Evolutionary conservation across 768 basidiomycete species (phyloP).

Genomic region (Xerocomellus intermedius): DNA sequence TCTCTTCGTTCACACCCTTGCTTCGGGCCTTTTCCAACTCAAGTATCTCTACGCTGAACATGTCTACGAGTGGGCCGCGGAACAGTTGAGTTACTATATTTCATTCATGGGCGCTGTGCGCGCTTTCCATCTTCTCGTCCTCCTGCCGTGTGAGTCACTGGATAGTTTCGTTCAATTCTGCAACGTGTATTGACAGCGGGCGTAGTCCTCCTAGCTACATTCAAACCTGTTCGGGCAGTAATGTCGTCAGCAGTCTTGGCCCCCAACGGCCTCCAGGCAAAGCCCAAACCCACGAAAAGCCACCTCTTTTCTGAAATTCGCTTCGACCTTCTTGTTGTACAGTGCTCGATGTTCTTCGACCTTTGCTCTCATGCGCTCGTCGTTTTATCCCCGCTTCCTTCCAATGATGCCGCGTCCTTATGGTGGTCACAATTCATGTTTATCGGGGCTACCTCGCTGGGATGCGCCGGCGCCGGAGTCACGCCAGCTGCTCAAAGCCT

Average conservation of each 20-base stretch:
- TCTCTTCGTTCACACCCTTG: conserved; percentile 62
- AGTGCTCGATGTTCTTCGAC: conserved; percentile 64
- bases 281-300: conserved; percentile 44
- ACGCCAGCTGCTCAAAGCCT: conserved; percentile 71
- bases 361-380: conserved; percentile 63
- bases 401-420: conserved; percentile 19
- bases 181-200: conserved; percentile 30
- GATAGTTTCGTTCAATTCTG: conserved; percentile 22
- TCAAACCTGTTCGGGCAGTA: conserved; percentile 46
- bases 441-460: conserved; percentile 57
- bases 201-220: conserved; percentile 56
- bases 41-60: conserved; percentile 81
- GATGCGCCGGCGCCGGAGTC: conserved; percentile 65
- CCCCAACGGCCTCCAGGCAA: conserved; percentile 29
- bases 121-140: conserved; percentile 61
- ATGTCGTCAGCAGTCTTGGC: conserved; percentile 5
- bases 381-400: conserved; percentile 49
- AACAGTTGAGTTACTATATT: conserved; percentile 74
- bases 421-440: conserved; percentile 45
- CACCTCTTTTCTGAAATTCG: conserved; percentile 58
- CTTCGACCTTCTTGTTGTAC: conserved; percentile 69
- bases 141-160: conserved; percentile 60
- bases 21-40: conserved; percentile 68
- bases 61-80: conserved; percentile 65
- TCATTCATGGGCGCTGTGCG: conserved; percentile 64